phyloP scores from a whole-genome alignment of 768 basidiomycete genomes.

The Psilocybe cyanescens region DNA sequence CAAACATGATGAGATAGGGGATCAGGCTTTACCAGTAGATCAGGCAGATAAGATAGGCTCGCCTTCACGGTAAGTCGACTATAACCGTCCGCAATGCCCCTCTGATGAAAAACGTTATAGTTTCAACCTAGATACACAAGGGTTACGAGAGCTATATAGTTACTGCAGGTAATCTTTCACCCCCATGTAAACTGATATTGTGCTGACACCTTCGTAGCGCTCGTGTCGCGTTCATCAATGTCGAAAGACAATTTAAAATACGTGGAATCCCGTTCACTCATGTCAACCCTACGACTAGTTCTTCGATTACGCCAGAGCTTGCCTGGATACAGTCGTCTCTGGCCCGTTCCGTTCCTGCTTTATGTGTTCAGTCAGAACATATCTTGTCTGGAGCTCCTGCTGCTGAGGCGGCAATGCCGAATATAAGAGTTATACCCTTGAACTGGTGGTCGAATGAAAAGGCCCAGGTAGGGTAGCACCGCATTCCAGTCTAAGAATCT shows the following conservation, averaged over 20 bases:
- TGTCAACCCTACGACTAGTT: conserved; percentile 59
- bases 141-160: conserved; percentile 78
- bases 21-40: neutral
- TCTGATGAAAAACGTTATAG: conserved; percentile 26
- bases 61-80: conserved; percentile 26
- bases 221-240: conserved; percentile 86
- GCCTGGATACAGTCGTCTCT: conserved; percentile 71
- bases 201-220: conserved; percentile 51
- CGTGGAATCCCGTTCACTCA: conserved; percentile 79
- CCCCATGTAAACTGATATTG: neutral
- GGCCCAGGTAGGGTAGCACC: conserved; percentile 46
- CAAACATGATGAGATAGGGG: conserved; percentile 2
- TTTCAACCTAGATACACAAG: conserved; percentile 74
- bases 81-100: neutral
- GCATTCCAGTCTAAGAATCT: neutral
- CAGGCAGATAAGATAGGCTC: neutral
- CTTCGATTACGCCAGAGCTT: conserved; percentile 47
- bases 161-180: conserved; percentile 74
- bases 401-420: conserved; percentile 91
- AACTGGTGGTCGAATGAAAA: conserved; percentile 91
- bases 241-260: conserved; percentile 86
- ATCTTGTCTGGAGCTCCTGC: conserved; percentile 85
- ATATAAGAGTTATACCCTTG: conserved; percentile 85
- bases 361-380: conserved; percentile 82
- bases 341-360: conserved; percentile 76